Base-by-base conservation (phyloP, 768 basidiomycete species). In the Leccinum incarnatum region DNA sequence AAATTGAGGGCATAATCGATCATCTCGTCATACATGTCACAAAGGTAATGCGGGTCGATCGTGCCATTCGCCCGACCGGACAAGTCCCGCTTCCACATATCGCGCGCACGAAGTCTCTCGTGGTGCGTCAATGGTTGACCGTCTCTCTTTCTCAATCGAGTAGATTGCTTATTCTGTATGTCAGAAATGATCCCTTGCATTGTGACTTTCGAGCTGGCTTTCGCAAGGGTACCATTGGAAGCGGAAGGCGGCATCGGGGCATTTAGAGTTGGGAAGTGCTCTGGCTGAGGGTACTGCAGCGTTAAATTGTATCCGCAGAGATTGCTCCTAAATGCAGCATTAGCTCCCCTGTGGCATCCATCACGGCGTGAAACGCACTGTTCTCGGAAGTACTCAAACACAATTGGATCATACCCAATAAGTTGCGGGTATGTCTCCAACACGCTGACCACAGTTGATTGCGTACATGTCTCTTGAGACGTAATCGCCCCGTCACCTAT, bases 371-470 rank as follows among this genome's bases (percentile, higher is more conserved):
- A 10, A 21, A 74, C 85, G 56, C 61, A 88, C 87, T 88, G 86
- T 62, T 82, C 77, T 64, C 79, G 77, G 74, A 89, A 89, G 65
- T 86, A 86, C 58, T 83, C 77, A 67, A 81, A 88, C 1, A 87
- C 85, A 7, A 80, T 78, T n/a, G 75, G 72, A 63, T 90, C 83
- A 64, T 89, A 91, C 37, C 82, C 85, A 51, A 91, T 88, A 42
- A 90, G 71, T 66, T 89, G 88, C 7, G 89, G 89, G 68, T 85
- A 87, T 7, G 89, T 89, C 69, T 86, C 82, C n/a, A 90, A 69
- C 30, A 87, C 75, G 53, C 78, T 62, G 59, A 88, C 81, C 25
- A 84, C 79, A n/a, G 88, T 2, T 21, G 2, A 21, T 21, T 21
- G 21, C 21, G 83, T 0, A 84, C 81, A 84, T 1, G 80, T 78